Evolutionary conservation across 805 yeast species (phyloP), one percentile per base, ranked within the genome.

Genomic region (Ogataea thermomethanolica): DNA sequence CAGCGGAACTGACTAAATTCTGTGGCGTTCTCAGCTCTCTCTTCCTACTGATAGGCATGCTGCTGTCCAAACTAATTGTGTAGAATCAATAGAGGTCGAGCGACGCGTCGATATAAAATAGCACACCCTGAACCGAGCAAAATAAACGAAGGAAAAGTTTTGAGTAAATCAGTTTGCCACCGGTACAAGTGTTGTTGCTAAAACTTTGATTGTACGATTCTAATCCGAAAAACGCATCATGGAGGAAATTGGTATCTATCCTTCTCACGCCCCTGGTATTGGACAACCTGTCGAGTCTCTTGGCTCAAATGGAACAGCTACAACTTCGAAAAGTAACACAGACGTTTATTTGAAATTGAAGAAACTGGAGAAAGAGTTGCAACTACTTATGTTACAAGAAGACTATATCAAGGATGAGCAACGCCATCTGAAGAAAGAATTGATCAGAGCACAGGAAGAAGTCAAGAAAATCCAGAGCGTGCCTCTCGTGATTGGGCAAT

Each of bases 391-490:
- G 44, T 71, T 93, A 50, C 99, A 93, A 65, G 99, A 93, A 63
- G 97, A 90, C 45, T 95, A 91, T 64, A 89, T 93, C 61, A 93
- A 95, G 59, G 99, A 93, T 63, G 99, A 93, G 64, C 97, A 90
- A 60, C 93, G 96, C 59, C 96, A 91, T 66, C 73, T 93, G 62
- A 90, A 88, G 58, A 77, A 97, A 50, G 99, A 93, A 69, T 74
- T 93, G 41, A 81, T 90, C 34, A 81, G 97, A 55, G 99, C 99
- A 2, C 98, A 95, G 64, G 99, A 93, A 64, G 99, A 93, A 67
- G 99, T 93, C 32, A 91, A 93, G 65, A 79, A 96, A 56, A 95
- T 93, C 62, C 96, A 93, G 59, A 86, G 96, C 3, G 99, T 93
- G 36, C 99, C 99, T 11, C 74, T 95, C 50, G 99, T 93, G 11